Percentiles rank a stretch among this genome's conserved stretches.
Evolutionary conservation across 2,329 filamentous ascomycete genomes (phyloP).

Genomic region (Botrytis squamosa): DNA sequence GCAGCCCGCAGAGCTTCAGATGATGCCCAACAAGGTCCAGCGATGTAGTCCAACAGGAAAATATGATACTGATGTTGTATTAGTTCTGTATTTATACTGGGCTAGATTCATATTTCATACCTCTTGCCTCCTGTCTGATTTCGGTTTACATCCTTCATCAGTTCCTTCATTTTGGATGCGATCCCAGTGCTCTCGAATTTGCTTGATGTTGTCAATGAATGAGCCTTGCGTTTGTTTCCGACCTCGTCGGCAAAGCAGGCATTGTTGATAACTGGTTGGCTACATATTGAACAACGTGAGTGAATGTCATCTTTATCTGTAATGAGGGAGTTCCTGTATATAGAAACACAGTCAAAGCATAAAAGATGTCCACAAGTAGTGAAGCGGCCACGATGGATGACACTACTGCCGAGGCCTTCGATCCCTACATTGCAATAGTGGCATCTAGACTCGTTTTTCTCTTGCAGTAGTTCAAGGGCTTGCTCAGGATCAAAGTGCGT

Average conservation of each 20-base stretch:
- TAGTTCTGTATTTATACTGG: slow-evolving; percentile 44
- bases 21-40: slow-evolving; percentile 39
- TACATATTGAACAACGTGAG: not conserved
- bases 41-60: slow-evolving; percentile 29
- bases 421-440: not conserved
- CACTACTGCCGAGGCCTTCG: not conserved
- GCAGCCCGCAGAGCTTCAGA: slow-evolving; percentile 36
- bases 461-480: not conserved
- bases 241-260: not conserved
- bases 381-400: not conserved
- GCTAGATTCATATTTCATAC: slow-evolving; percentile 23
- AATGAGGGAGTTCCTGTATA: not conserved
- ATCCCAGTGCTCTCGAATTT: slow-evolving; percentile 36
- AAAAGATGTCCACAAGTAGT: slow-evolving; percentile 8
- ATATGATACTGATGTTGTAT: slow-evolving; percentile 39
- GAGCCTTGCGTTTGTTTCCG: not conserved
- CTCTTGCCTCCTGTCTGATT: slow-evolving; percentile 31
- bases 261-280: not conserved
- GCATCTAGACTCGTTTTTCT: not conserved
- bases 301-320: not conserved
- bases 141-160: slow-evolving; percentile 39
- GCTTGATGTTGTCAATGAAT: slow-evolving; percentile 18
- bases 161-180: slow-evolving; percentile 41
- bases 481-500: not conserved
- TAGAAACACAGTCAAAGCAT: not conserved